phyloP scores from a whole-genome alignment of 2,329 filamentous ascomycete species.

The Davidsoniella australis region DNA sequence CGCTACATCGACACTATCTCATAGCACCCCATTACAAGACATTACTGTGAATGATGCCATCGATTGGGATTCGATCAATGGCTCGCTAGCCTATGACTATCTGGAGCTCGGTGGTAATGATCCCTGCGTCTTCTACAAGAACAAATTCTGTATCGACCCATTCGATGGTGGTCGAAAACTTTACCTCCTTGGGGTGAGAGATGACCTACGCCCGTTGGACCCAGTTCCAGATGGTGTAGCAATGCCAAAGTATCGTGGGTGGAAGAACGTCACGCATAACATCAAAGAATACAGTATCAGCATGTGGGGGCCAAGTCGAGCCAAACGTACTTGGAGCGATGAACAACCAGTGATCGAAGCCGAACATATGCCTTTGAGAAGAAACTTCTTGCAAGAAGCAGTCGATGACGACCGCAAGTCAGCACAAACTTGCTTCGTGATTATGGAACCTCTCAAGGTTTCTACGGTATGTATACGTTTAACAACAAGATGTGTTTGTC shows the following conservation, averaged over 20 bases:
- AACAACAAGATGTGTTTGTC: neutral
- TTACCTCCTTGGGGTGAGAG: constrained; percentile 34
- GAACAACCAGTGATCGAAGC: constrained; percentile 72
- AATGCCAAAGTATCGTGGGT: constrained; percentile 27
- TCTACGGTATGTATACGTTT: constrained; percentile 44
- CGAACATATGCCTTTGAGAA: constrained; percentile 55
- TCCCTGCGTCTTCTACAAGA: constrained; percentile 30
- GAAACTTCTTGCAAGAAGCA: constrained; percentile 64
- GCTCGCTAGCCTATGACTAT: constrained; percentile 20
- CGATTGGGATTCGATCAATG: constrained; percentile 43
- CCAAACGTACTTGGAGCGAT: constrained; percentile 33
- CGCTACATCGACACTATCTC: constrained; percentile 33
- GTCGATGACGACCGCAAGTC: constrained; percentile 27
- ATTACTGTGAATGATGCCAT: constrained; percentile 22
- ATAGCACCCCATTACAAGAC: constrained; percentile 13
- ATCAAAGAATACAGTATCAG: constrained; percentile 79
- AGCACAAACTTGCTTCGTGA: constrained; percentile 41
- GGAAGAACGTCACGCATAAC: constrained; percentile 28
- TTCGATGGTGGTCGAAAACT: constrained; percentile 48
- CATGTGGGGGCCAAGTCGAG: constrained; percentile 45
- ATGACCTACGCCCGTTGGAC: constrained; percentile 44
- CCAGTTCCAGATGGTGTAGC: constrained; percentile 41
- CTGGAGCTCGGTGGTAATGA: constrained; percentile 23
- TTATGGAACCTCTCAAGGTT: constrained; percentile 59
- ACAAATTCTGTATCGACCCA: constrained; percentile 40